phyloP scores from a whole-genome alignment of 306 rosid species.

The Vachellia collinsii region DNA sequence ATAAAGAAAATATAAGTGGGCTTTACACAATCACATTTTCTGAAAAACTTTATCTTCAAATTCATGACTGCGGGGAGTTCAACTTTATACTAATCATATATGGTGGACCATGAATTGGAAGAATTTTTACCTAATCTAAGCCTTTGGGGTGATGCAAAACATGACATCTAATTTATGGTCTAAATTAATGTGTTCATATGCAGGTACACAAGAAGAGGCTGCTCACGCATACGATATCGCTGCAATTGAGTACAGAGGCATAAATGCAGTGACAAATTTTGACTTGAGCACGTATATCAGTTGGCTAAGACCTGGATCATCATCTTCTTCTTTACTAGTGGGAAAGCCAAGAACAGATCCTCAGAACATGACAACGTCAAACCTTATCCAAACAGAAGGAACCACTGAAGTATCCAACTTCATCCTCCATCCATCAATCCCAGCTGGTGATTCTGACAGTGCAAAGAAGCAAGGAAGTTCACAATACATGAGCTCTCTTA shows the following conservation, averaged over 20 bases:
- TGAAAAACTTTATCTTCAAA: background rate
- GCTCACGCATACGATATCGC: conserved; percentile 92
- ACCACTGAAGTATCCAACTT: conserved; percentile 37
- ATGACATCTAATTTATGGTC: conserved; percentile 25
- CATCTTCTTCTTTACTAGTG: conserved; percentile 43
- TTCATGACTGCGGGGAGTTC: background rate
- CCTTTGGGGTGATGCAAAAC: background rate
- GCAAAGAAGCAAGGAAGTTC: conserved; percentile 37
- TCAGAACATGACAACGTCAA: conserved; percentile 38
- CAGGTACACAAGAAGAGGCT: conserved; percentile 96
- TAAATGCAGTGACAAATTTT: conserved; percentile 89
- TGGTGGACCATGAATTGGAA: background rate
- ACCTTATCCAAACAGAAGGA: conserved; percentile 36
- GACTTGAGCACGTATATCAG: conserved; percentile 81
- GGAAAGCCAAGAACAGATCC: conserved; percentile 39
- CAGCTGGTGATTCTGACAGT: conserved; percentile 38
- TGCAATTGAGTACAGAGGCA: conserved; percentile 90
- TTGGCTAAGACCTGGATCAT: conserved; percentile 73
- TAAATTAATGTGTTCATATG: conserved; percentile 11
- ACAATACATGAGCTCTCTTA: conserved; percentile 37
- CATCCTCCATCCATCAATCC: conserved; percentile 38
- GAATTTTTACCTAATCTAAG: background rate
- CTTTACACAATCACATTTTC: background rate
- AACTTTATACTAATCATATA: background rate
- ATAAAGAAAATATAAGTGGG: background rate